phyloP scores from a whole-genome alignment of 169 alveolate genomes.

The Prorocentrum cordatum region DNA sequence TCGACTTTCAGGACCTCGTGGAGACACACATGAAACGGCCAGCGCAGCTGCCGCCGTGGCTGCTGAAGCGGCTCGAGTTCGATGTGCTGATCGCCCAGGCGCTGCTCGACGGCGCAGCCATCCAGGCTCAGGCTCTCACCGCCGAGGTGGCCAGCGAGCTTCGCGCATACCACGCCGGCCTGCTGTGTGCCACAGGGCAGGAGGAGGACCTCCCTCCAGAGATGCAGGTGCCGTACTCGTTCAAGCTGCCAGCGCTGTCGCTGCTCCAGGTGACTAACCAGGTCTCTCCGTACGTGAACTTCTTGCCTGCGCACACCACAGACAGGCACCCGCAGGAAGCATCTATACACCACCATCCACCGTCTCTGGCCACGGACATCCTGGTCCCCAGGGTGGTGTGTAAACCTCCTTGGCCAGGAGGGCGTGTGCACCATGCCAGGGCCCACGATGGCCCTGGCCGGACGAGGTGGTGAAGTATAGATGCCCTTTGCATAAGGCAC shows the following conservation, averaged over 20 bases:
- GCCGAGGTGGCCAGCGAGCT: slow-evolving; percentile 64
- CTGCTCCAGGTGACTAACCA: slow-evolving; percentile 52
- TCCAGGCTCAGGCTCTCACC: slow-evolving; percentile 12
- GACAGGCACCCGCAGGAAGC: not conserved
- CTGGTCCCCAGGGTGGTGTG: too few relatives aligned
- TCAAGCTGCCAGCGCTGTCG: slow-evolving; percentile 63
- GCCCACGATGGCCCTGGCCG: too few relatives aligned
- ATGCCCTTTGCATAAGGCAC: too few relatives aligned
- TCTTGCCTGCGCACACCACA: not conserved
- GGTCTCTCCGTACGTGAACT: slow-evolving; percentile 65
- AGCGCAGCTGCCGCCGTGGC: slow-evolving; percentile 39
- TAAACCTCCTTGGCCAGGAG: too few relatives aligned
- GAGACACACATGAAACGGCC: slow-evolving; percentile 9
- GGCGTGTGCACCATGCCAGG: too few relatives aligned
- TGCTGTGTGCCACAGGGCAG: slow-evolving; percentile 36
- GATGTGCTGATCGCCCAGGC: slow-evolving; percentile 73
- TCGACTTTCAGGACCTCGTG: slow-evolving; percentile 53
- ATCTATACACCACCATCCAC: too few relatives aligned
- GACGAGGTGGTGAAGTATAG: too few relatives aligned
- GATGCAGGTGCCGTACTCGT: slow-evolving; percentile 42
- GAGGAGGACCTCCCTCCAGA: slow-evolving; percentile 36
- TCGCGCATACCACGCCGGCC: not conserved
- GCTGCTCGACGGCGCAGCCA: slow-evolving; percentile 71
- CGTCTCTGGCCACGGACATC: too few relatives aligned
- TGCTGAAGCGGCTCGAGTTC: slow-evolving; percentile 68